phyloP scores from a whole-genome alignment of 352 stramenopile species.

The Halophytophthora batemanensis region DNA sequence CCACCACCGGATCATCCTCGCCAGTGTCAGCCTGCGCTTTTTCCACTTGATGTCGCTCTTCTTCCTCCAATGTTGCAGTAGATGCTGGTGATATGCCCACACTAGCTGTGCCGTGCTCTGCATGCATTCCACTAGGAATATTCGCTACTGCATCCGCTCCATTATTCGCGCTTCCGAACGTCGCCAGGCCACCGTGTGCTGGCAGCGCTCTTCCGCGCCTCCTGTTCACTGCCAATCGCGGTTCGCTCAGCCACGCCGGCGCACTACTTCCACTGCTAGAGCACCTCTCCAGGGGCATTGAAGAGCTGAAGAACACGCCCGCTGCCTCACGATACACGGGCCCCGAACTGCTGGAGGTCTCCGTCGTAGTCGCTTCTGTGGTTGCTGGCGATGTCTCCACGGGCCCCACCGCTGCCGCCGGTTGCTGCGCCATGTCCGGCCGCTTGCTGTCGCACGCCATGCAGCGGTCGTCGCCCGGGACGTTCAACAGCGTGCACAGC shows the following conservation, averaged over 20 bases:
- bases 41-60: conserved; percentile 13
- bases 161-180: not conserved
- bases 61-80: conserved; percentile 8
- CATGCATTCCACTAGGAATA: too few relatives aligned
- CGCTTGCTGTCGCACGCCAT: conserved; percentile 50
- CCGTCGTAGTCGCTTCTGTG: conserved; percentile 1
- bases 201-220: conserved; percentile 5
- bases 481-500: conserved; percentile 70
- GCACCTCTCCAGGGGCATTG: conserved; percentile 1
- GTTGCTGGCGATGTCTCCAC: too few relatives aligned
- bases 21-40: conserved; percentile 3
- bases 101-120: too few relatives aligned
- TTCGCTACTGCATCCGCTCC: not conserved
- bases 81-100: too few relatives aligned
- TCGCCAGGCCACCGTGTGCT: not conserved
- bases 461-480: conserved; percentile 38
- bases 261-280: not conserved
- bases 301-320: conserved; percentile 47
- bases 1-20: conserved; percentile 20
- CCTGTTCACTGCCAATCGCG: conserved; percentile 37
- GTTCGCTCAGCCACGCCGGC: conserved; percentile 28
- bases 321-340: conserved; percentile 12
- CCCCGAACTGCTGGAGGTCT: conserved; percentile 6
- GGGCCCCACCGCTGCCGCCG: conserved; percentile 3
- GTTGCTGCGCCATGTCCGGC: conserved; percentile 2